Percentiles rank a stretch among this genome's conserved stretches.
These are phyloP conservation scores for Fusarium sp. DNA, from an alignment of 2,329 filamentous ascomycete species.

Conservation along the genomic window DNA sequence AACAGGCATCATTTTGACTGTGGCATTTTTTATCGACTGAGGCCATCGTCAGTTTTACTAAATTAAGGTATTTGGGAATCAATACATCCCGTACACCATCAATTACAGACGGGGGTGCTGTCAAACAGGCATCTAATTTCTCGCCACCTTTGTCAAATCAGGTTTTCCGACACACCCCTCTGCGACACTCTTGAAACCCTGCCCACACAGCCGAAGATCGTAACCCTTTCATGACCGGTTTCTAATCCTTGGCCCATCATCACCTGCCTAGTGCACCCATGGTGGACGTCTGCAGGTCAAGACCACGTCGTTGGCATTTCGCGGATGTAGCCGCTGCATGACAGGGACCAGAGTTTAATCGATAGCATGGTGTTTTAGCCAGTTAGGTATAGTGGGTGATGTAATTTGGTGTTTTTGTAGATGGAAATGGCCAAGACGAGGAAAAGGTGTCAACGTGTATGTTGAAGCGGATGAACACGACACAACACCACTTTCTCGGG, in stretches of 20 bases:
- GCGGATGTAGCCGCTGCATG: conserved; percentile 22
- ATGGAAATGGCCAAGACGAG: conserved; percentile 62
- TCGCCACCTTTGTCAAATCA: background rate
- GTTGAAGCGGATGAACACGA: conserved; percentile 7
- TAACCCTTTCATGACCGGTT: conserved; percentile 25
- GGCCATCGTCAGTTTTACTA: background rate
- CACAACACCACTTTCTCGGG: background rate
- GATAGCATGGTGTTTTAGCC: conserved; percentile 48
- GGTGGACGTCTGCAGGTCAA: conserved; percentile 44
- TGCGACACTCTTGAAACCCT: conserved; percentile 18
- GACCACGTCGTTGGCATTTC: background rate
- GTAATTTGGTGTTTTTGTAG: conserved; percentile 40
- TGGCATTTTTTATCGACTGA: background rate
- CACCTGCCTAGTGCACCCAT: conserved; percentile 32
- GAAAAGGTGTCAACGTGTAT: conserved; percentile 49
- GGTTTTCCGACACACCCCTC: background rate
- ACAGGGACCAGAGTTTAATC: conserved; percentile 51
- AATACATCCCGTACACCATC: background rate
- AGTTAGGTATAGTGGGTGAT: conserved; percentile 49
- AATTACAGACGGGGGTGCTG: background rate
- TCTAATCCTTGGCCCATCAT: conserved; percentile 30
- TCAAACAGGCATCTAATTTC: background rate
- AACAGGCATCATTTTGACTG: background rate
- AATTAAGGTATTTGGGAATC: background rate
- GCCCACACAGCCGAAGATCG: conserved; percentile 29